phyloP scores from a whole-genome alignment of 441 rosid species.

The Francoa sonchifolia region DNA sequence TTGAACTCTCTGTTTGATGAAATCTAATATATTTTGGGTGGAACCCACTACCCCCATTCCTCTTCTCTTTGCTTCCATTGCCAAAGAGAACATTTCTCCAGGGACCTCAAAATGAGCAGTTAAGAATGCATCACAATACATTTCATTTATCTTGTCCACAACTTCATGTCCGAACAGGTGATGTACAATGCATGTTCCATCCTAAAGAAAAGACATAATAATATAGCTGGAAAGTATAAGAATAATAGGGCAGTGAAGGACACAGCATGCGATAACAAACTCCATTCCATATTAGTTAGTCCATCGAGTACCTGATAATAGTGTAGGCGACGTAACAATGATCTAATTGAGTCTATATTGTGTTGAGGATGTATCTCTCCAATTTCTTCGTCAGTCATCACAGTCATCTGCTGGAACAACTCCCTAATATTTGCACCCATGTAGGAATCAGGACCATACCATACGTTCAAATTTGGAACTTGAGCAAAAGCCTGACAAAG shows the following conservation, averaged over 20 bases:
- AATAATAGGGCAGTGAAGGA: too few relatives aligned
- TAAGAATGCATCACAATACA: slow-evolving; percentile 81
- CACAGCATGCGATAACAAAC: too few relatives aligned
- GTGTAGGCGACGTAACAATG: slow-evolving; percentile 57
- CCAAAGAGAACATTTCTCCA: slow-evolving; percentile 93
- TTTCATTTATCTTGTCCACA: slow-evolving; percentile 66
- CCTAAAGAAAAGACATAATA: slow-evolving; percentile 27
- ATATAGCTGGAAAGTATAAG: slow-evolving; percentile 6
- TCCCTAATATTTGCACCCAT: slow-evolving; percentile 94
- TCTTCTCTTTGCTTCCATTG: slow-evolving; percentile 86
- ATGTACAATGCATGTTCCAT: slow-evolving; percentile 86
- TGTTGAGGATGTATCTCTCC: slow-evolving; percentile 62
- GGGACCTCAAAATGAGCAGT: slow-evolving; percentile 96
- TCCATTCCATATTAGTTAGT: not conserved
- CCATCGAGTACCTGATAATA: slow-evolving; percentile 31
- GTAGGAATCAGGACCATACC: slow-evolving; percentile 98
- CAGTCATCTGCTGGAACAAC: slow-evolving; percentile 70
- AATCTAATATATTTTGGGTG: slow-evolving; percentile 79
- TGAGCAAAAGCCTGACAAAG: slow-evolving; percentile 67
- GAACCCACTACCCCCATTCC: slow-evolving; percentile 97
- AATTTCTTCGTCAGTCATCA: slow-evolving; percentile 84
- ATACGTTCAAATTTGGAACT: slow-evolving; percentile 57
- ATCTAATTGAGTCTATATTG: slow-evolving; percentile 45
- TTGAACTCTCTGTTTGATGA: slow-evolving; percentile 65
- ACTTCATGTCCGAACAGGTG: slow-evolving; percentile 89